phyloP scores from a whole-genome alignment of 352 stramenopile genomes.

The Pythium aphanidermatum region DNA sequence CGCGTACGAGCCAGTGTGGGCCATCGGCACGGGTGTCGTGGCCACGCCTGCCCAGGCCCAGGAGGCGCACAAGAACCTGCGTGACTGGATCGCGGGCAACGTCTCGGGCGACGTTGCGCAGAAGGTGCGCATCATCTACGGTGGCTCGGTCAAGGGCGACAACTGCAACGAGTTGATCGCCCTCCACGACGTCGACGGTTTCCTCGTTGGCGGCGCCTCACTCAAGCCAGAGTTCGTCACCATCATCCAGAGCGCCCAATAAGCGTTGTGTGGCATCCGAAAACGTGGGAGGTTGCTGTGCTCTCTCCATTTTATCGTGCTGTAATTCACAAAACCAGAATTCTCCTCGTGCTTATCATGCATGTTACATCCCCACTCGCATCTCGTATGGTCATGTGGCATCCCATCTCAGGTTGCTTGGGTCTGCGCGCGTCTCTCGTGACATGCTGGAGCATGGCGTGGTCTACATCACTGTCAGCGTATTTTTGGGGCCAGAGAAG shows the following conservation, averaged over 20 bases:
- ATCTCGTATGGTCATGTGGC: not conserved
- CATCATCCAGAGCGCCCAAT: constrained; percentile 72
- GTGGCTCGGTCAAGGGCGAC: constrained; percentile 88
- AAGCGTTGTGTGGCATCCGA: constrained; percentile 8
- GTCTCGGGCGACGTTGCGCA: constrained; percentile 66
- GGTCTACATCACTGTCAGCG: not conserved
- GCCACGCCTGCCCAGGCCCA: constrained; percentile 95
- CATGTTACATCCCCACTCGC: too few species aligned
- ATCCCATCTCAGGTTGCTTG: constrained; percentile 4
- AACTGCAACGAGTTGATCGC: constrained; percentile 89
- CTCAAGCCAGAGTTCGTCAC: constrained; percentile 90
- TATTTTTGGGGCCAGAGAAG: constrained; percentile 9
- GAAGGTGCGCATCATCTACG: constrained; percentile 88
- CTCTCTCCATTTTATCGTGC: too few species aligned
- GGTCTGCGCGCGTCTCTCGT: too few species aligned
- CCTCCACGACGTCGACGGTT: constrained; percentile 86
- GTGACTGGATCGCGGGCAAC: constrained; percentile 64
- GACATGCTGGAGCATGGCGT: constrained; percentile 6
- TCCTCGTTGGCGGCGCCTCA: constrained; percentile 92
- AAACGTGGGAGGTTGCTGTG: too few species aligned
- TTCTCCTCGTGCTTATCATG: too few species aligned
- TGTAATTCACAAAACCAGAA: too few species aligned
- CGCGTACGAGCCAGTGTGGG: constrained; percentile 97
- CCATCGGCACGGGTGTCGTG: constrained; percentile 96
- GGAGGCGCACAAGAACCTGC: constrained; percentile 83